phyloP scores from a whole-genome alignment of 352 stramenopile genomes.

The Globisporangium paddicum region DNA sequence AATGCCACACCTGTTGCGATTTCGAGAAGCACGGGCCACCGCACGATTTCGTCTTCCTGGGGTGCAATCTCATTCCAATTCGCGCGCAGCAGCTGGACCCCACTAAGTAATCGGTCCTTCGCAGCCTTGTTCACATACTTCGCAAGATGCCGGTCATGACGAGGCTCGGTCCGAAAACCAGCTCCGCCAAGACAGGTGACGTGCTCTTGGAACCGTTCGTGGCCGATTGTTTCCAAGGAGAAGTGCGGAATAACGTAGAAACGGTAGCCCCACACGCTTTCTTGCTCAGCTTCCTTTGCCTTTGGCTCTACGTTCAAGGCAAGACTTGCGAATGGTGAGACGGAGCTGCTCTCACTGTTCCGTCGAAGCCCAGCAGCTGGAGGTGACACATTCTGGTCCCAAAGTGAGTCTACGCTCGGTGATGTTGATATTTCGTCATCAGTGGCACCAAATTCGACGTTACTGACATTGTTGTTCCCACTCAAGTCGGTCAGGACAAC shows the following conservation, averaged over 20 bases:
- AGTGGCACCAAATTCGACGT: neutral
- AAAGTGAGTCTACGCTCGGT: neutral
- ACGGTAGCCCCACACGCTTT: conserved; percentile 51
- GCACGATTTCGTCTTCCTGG: conserved; percentile 48
- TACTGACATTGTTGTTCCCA: conserved; percentile 15
- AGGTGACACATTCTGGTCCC: conserved; percentile 13
- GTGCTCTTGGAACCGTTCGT: conserved; percentile 39
- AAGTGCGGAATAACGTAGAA: conserved; percentile 78
- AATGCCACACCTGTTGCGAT: conserved; percentile 29
- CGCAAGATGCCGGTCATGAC: conserved; percentile 61
- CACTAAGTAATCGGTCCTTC: conserved; percentile 37
- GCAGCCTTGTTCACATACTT: conserved; percentile 73
- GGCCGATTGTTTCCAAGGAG: conserved; percentile 39
- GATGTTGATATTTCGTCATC: neutral
- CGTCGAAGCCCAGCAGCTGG: conserved; percentile 23
- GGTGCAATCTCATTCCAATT: conserved; percentile 64
- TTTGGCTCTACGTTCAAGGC: neutral
- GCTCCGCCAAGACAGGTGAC: conserved; percentile 19
- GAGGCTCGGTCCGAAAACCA: conserved; percentile 16
- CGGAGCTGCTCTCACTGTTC: conserved; percentile 16
- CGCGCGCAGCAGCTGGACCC: conserved; percentile 43
- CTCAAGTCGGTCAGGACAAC: conserved; percentile 33
- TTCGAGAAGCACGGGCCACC: conserved; percentile 66
- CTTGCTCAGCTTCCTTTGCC: neutral
- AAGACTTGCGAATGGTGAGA: conserved; percentile 21